These are phyloP conservation scores for Hygrophoropsis aurantiaca DNA, from an alignment of 768 basidiomycete genomes.

Conservation along the genomic window DNA sequence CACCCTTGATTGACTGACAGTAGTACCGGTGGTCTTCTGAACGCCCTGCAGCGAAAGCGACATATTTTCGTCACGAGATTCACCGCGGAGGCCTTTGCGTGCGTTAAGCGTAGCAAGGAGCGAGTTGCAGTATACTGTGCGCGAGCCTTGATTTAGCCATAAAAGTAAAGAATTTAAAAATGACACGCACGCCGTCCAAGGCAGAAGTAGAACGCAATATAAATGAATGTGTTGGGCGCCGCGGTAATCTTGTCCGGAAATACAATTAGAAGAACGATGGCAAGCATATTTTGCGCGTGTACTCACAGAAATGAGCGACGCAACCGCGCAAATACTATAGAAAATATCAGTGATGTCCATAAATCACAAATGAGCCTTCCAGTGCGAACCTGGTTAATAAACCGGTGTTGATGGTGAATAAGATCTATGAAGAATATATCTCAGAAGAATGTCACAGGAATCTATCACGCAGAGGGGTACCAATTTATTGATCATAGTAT, in stretches of 20 bases:
- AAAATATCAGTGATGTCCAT: not conserved
- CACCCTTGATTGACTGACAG: constrained; percentile 13
- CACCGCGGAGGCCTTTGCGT: constrained; percentile 43
- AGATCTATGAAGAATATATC: constrained; percentile 31
- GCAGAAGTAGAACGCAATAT: constrained; percentile 60
- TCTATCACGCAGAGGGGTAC: constrained; percentile 17
- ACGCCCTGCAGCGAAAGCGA: constrained; percentile 24
- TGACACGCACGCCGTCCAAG: constrained; percentile 52
- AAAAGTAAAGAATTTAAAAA: not conserved
- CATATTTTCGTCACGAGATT: constrained; percentile 7
- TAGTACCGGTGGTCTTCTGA: constrained; percentile 19
- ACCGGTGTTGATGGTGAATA: constrained; percentile 51
- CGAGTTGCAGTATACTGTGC: constrained; percentile 56
- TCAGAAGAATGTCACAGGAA: too few relatives aligned
- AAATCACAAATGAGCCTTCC: not conserved
- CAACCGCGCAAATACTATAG: constrained; percentile 50
- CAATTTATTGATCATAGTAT: constrained; percentile 51
- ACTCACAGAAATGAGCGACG: constrained; percentile 50
- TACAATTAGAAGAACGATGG: not conserved
- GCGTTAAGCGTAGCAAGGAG: constrained; percentile 63
- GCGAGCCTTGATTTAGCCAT: constrained; percentile 1
- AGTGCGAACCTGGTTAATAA: constrained; percentile 35
- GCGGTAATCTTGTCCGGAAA: constrained; percentile 40
- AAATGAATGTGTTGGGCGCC: constrained; percentile 50
- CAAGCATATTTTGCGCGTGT: not conserved